Base-by-base conservation (phyloP, 208 protist species). In the Herpetomonas tarakana region DNA sequence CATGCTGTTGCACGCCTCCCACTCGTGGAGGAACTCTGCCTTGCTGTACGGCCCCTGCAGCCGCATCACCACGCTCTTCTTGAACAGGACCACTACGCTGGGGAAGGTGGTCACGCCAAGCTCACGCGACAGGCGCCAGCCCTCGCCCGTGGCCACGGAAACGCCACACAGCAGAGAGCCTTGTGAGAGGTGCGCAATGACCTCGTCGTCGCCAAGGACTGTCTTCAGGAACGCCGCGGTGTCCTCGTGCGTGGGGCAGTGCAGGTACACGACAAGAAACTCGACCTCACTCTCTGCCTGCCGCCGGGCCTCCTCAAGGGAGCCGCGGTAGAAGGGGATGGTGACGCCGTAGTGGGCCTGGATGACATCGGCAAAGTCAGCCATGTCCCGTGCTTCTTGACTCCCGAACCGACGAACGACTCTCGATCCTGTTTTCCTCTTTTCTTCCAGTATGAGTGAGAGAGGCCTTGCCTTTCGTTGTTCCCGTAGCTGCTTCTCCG, bases 261-360 rank as follows among this genome's bases (percentile, higher is more conserved):
- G 88, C 4, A 95, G 64, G 56, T 92, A 95, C 3, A 95, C 46
- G 16, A 95, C 55, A 16, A 92, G 62, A 61, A 88, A 92, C 46
- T 72, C 35, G 4, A 58, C 71, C 14, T 62, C 57, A 11, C 67
- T 47, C 54, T 84, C 62, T 12, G 86, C 83, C 27, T 69, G 44
- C n/a, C 68, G 66, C 53, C 62, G 52, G 7, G 85, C 86, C 52
- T 89, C 81, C 27, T 81, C 74, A 27, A 93, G 57, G 16, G 73
- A 77, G 29, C 85, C 84, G 21, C 61, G n/a, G 39, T 82, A 79
- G 21, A 87, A 79, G 1, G 81, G 78, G 4, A 90, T 62, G 22
- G 56, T 52, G 26, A 88, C 75, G 26, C 71, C 66, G 51, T 82
- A 88, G 29, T 63, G n/a, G 16, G 26, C 24, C 35, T 69, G 39